Base-by-base conservation (phyloP, 768 basidiomycete species). In the Termitomyces titanicus region DNA sequence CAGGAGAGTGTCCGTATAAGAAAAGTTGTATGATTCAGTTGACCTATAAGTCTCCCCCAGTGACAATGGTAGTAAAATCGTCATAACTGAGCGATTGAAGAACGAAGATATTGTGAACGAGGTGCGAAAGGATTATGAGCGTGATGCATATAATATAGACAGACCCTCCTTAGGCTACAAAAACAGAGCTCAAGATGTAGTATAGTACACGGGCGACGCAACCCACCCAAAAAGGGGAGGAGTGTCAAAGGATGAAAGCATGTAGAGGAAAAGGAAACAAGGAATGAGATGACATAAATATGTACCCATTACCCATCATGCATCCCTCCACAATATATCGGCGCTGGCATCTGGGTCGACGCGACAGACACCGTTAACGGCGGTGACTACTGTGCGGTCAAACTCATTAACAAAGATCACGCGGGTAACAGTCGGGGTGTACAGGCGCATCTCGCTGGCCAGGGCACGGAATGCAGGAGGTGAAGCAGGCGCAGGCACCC, bases 361-460 rank as follows among this genome's bases (percentile, higher is more conserved):
- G 43, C 67, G 67, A 56, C 67, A 74, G 44, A 71, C 59, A 6
- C 74, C 74, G 56, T 72, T 61, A 24, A 70, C 62, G 11, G 68
- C 69, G 22, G 68, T 73, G 40, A 79, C 73, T 29, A 81, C 76
- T 18, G 74, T 83, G 61, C 83, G 74, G 56, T 86, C 83, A 63
- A 85, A 83, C 35, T 86, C 77, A 53, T 79, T 74, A 47, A 87
- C 83, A 59, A 86, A 87, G n/a, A 87, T 71, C 6, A 85, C 75
- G 20, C 74, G 74, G 9, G 61, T 61, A 27, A 86, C 69, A 1
- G 74, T 74, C 5, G 81, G 78, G 57, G 77, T 80, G 61, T 87
- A 88, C 10, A 88, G 68, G 38, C 80, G 77, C 47, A 88, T 68
- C 67, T 88, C 86, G 51, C 74, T 75, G 3, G 79, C 78, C 7